Conservation (phyloP, 768 basidiomycete genomes). For the Coprinopsis strossmayeri region DNA sequence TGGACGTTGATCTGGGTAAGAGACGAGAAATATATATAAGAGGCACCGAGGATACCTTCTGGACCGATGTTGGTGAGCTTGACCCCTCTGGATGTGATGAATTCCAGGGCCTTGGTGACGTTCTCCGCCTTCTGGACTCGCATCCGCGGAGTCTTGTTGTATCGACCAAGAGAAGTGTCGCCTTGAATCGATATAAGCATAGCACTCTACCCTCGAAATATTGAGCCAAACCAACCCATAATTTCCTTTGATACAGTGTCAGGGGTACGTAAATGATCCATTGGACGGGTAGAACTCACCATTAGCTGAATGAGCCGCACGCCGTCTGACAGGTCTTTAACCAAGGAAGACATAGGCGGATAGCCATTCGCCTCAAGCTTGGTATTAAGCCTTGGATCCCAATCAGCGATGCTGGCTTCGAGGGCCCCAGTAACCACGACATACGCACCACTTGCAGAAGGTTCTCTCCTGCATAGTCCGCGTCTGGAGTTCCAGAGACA, state of each 20-base stretch:
- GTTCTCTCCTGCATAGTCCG: constrained; percentile 69
- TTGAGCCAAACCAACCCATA: constrained; percentile 56
- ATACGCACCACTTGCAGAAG: constrained; percentile 81
- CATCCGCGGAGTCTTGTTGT: constrained; percentile 85
- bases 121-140: constrained; percentile 98
- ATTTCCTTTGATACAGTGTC: constrained; percentile 63
- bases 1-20: constrained; percentile 22
- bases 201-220: background rate
- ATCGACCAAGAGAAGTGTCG: constrained; percentile 88
- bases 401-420: constrained; percentile 4
- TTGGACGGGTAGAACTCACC: constrained; percentile 37
- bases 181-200: constrained; percentile 33
- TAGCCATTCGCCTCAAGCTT: constrained; percentile 84
- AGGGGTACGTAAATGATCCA: background rate
- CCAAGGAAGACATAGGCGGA: constrained; percentile 84
- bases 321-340: constrained; percentile 89
- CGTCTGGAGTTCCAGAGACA: constrained; percentile 58
- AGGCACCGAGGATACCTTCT: constrained; percentile 52
- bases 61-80: constrained; percentile 97
- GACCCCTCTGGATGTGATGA: constrained; percentile 89
- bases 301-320: constrained; percentile 93
- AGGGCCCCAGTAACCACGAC: background rate
- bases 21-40: background rate
- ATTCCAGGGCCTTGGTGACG: constrained; percentile 93
- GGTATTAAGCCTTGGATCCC: constrained; percentile 76